These are phyloP conservation scores for Oehlia diaphana DNA, from an alignment of 192 early-diverging fungal species.

Conservation along the genomic window DNA sequence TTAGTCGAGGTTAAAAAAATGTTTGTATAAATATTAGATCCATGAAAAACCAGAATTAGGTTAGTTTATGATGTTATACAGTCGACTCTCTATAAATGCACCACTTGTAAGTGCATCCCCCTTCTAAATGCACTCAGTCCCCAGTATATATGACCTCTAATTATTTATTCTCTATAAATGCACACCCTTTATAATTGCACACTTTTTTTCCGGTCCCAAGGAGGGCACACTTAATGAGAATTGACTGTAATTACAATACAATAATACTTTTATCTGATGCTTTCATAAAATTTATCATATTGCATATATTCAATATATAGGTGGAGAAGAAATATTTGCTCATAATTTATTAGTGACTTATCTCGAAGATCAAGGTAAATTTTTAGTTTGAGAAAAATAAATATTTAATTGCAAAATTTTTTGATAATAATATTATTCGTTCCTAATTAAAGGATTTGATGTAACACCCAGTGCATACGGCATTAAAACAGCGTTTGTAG, in stretches of 20 bases:
- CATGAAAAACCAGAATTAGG: background rate
- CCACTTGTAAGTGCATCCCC: too few relatives aligned
- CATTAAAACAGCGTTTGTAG: constrained; percentile 74
- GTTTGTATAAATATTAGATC: background rate
- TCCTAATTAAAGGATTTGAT: constrained; percentile 52
- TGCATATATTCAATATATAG: constrained; percentile 42
- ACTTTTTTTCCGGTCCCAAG: too few relatives aligned
- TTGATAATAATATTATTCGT: background rate
- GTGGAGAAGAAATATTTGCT: constrained; percentile 57
- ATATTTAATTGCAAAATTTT: background rate
- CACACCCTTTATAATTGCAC: too few relatives aligned
- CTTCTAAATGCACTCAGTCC: too few relatives aligned
- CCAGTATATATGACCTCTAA: too few relatives aligned
- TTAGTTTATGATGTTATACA: background rate
- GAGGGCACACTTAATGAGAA: too few relatives aligned
- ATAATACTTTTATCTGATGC: too few relatives aligned
- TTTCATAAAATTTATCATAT: too few relatives aligned
- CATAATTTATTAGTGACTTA: constrained; percentile 63
- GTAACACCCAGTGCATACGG: constrained; percentile 61
- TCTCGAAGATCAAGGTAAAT: constrained; percentile 41
- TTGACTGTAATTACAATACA: too few relatives aligned
- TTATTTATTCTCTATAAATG: too few relatives aligned
- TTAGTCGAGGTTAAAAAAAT: too few relatives aligned
- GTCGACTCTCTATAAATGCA: too few relatives aligned
- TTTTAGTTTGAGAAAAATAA: background rate